Conservation (phyloP, 371 early-diverging fungal genomes). For the Syncephalastrum monosporum region DNA sequence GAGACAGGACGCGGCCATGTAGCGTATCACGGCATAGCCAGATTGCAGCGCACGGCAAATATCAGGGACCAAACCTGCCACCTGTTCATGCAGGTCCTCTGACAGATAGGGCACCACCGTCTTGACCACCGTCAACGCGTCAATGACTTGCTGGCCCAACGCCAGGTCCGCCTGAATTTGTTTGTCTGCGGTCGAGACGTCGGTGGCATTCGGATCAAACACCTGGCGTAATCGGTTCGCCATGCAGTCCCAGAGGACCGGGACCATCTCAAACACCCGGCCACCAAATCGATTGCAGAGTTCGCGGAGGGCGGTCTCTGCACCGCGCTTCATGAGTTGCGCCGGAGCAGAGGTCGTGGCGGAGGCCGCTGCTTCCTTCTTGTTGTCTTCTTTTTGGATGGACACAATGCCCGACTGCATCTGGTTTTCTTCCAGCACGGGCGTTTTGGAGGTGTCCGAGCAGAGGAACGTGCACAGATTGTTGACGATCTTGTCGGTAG, state of each 20-base stretch:
- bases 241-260: constrained; percentile 81
- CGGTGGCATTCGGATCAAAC: constrained; percentile 17
- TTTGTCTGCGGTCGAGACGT: constrained; percentile 30
- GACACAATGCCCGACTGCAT: constrained; percentile 65
- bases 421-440: constrained; percentile 61
- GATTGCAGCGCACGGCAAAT: constrained; percentile 68
- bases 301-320: constrained; percentile 67
- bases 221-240: constrained; percentile 45
- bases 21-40: constrained; percentile 75
- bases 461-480: constrained; percentile 88
- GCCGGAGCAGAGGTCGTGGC: constrained; percentile 31
- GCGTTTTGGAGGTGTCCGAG: constrained; percentile 74
- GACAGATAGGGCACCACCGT: constrained; percentile 72
- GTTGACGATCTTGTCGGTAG: constrained; percentile 84
- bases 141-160: constrained; percentile 73
- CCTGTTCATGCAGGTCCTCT: constrained; percentile 26
- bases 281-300: constrained; percentile 75
- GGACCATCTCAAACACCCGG: constrained; percentile 66
- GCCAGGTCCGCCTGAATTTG: constrained; percentile 22
- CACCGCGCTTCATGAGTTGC: constrained; percentile 80
- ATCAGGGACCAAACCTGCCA: constrained; percentile 63
- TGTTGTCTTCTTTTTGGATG: constrained; percentile 42
- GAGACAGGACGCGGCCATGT: constrained; percentile 78
- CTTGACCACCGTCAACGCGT: constrained; percentile 73
- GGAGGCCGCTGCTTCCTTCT: constrained; percentile 43